Evolutionary conservation across 306 rosid species (phyloP).

Genomic region (Fragaria vesca): DNA sequence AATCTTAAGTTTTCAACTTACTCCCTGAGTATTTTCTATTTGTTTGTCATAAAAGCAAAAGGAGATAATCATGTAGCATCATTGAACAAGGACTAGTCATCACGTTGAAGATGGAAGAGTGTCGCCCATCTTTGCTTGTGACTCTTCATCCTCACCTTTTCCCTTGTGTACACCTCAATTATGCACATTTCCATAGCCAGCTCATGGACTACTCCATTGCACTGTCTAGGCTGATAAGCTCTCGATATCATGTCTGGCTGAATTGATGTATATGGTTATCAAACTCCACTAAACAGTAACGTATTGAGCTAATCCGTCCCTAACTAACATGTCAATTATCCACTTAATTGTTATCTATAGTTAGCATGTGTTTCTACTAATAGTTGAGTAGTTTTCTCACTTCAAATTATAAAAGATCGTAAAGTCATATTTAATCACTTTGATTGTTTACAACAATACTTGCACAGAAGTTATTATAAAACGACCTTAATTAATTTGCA

Average conservation of each 20-base stretch:
- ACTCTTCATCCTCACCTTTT: background rate
- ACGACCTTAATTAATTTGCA: background rate
- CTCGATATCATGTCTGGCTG: too few species aligned
- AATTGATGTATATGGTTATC: too few species aligned
- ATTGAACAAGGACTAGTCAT: background rate
- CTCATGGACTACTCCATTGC: background rate
- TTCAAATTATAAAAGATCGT: background rate
- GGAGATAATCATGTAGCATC: background rate
- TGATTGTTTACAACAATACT: background rate
- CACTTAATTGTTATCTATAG: too few species aligned
- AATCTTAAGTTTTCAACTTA: too few species aligned
- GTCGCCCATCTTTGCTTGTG: background rate
- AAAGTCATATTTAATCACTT: background rate
- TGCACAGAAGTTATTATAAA: background rate
- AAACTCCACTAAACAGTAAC: too few species aligned
- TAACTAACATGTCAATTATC: too few species aligned
- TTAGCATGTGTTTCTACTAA: too few species aligned
- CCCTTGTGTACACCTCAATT: background rate
- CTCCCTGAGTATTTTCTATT: background rate
- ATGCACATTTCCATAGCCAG: background rate
- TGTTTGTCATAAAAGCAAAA: too few species aligned
- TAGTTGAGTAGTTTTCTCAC: too few species aligned
- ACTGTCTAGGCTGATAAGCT: too few species aligned
- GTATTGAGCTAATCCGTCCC: too few species aligned
- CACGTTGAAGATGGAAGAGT: background rate